A percentile compares a stretch with the other conserved stretches of the same genome.
Evolutionary conservation across 2,329 filamentous ascomycete genomes (phyloP).

Genomic region (Aspergillus fumigatus): DNA sequence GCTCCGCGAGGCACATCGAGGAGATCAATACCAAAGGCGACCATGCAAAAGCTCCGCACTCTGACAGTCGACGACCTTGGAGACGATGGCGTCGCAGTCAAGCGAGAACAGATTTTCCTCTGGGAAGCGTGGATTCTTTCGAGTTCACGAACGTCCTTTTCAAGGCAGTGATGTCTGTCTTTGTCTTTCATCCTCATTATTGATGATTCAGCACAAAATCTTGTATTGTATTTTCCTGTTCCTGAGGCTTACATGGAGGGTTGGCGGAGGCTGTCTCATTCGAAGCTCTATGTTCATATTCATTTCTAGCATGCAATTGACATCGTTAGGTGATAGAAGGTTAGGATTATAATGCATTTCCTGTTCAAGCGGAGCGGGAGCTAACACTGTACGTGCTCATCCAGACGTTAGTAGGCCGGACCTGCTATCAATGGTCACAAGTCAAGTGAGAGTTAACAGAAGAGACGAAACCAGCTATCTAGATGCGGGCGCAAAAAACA

Average conservation of each 20-base stretch:
- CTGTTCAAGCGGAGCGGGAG: background rate
- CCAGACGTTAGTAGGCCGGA: background rate
- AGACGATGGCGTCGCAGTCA: slow-evolving; percentile 33
- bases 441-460: background rate
- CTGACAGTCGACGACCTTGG: slow-evolving; percentile 32
- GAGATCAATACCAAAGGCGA: slow-evolving; percentile 8
- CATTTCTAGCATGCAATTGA: background rate
- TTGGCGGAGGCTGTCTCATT: background rate
- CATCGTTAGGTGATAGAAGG: background rate
- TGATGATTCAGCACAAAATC: background rate
- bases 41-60: slow-evolving; percentile 22
- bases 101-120: slow-evolving; percentile 27
- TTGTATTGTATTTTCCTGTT: background rate
- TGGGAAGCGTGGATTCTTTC: slow-evolving; percentile 40
- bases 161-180: background rate
- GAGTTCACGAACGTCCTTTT: slow-evolving; percentile 6
- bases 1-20: slow-evolving; percentile 3
- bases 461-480: background rate
- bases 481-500: background rate
- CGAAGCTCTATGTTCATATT: background rate
- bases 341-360: background rate
- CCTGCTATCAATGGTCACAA: too few species aligned
- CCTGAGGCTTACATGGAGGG: background rate
- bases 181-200: background rate
- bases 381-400: background rate